These are phyloP conservation scores for Vigna hirtella DNA, from an alignment of 306 rosid genomes.

Conservation along the genomic window DNA sequence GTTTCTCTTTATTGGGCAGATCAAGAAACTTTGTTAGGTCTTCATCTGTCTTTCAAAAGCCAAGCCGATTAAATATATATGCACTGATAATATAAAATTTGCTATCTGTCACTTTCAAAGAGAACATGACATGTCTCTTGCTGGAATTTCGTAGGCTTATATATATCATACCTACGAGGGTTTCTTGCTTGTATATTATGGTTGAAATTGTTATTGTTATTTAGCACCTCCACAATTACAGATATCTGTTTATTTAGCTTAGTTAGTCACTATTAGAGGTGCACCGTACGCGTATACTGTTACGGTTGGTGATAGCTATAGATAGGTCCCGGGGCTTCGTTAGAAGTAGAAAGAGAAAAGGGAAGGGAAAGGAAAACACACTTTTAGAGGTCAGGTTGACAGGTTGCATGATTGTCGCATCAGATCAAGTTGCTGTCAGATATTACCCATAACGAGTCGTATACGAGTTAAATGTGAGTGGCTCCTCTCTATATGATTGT, in stretches of 20 bases:
- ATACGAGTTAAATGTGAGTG: background rate
- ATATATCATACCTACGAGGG: background rate
- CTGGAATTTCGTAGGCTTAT: background rate
- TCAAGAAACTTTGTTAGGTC: constrained; percentile 35
- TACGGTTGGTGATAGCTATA: constrained; percentile 2
- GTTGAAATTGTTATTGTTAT: background rate
- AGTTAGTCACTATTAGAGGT: background rate
- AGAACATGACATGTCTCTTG: constrained; percentile 26
- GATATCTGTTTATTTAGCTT: background rate
- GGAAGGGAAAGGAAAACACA: background rate
- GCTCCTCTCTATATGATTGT: background rate
- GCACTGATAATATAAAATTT: background rate
- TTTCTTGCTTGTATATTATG: background rate
- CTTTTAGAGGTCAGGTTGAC: background rate
- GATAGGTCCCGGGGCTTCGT: constrained; percentile 1
- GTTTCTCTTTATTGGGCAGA: constrained; percentile 31
- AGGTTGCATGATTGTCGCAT: constrained; percentile 5
- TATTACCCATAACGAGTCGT: background rate
- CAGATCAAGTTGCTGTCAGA: constrained; percentile 20
- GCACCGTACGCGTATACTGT: background rate
- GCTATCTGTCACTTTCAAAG: constrained; percentile 26
- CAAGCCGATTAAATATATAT: background rate
- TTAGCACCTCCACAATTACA: background rate
- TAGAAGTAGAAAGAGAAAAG: constrained; percentile 14
- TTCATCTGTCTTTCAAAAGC: constrained; percentile 39